These are phyloP conservation scores for Polygonum maritimum DNA, from an alignment of 148 eudicot genomes.

Conservation along the genomic window DNA sequence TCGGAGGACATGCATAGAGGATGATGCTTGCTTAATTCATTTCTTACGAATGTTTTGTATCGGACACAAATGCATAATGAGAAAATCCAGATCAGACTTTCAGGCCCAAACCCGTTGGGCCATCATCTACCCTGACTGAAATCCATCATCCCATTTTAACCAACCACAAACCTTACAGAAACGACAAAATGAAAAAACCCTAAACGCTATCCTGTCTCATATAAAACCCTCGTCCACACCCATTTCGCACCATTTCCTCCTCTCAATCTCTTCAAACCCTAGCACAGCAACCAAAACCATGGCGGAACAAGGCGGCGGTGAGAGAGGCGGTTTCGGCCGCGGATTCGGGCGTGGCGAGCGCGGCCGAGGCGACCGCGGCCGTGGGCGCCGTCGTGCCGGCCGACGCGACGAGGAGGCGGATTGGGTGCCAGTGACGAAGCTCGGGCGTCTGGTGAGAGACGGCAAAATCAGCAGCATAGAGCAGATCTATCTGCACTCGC, in stretches of 20 bases:
- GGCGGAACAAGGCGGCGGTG: conserved; percentile 60
- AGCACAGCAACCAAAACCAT: conserved; percentile 18
- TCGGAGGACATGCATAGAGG: no score
- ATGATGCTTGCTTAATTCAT: no score
- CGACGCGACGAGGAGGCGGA: conserved; percentile 57
- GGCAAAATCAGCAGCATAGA: conserved; percentile 44
- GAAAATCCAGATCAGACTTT: not conserved
- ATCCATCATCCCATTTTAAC: no score
- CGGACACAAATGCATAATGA: no score
- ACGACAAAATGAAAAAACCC: no score
- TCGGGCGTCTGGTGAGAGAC: conserved; percentile 61
- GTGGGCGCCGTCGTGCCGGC: conserved; percentile 60
- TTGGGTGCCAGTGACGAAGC: conserved; percentile 79
- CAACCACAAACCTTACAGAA: no score
- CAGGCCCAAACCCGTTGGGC: not conserved
- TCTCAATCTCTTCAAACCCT: conserved; percentile 12
- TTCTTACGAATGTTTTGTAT: no score
- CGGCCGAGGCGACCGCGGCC: conserved; percentile 38
- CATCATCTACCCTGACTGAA: no score
- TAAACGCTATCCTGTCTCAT: no score
- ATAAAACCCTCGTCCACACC: not conserved
- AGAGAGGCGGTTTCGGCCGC: conserved; percentile 21
- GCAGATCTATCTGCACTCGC: conserved; percentile 76
- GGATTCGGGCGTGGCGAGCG: conserved; percentile 44
- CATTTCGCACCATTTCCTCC: not conserved